Conservation (phyloP, 352 stramenopile species). For the Plasmopara muralis region DNA sequence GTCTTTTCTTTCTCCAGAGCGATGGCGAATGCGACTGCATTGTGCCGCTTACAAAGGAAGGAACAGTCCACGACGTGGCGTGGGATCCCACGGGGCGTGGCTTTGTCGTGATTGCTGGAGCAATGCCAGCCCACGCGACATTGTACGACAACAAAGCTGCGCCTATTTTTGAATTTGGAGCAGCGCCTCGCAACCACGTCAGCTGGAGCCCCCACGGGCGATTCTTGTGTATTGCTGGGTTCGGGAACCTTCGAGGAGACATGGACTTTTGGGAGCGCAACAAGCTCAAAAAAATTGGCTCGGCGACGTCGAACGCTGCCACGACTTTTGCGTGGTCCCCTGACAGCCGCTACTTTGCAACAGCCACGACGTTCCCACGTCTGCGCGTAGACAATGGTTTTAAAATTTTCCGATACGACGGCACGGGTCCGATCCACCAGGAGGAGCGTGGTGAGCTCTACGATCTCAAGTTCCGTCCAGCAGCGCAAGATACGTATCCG, state of each 20-base stretch:
- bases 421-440: slow-evolving; percentile 80
- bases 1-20: slow-evolving; percentile 92
- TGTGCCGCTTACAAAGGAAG: slow-evolving; percentile 84
- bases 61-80: slow-evolving; percentile 91
- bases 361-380: slow-evolving; percentile 94
- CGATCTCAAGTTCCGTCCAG: slow-evolving; percentile 83
- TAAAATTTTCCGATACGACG: slow-evolving; percentile 96
- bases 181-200: slow-evolving; percentile 93
- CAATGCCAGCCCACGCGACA: slow-evolving; percentile 93
- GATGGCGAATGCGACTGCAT: slow-evolving; percentile 90
- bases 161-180: slow-evolving; percentile 94
- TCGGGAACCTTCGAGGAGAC: slow-evolving; percentile 96
- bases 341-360: slow-evolving; percentile 93
- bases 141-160: slow-evolving; percentile 95
- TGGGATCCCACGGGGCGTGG: slow-evolving; percentile 90
- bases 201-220: slow-evolving; percentile 93
- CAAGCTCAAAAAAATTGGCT: slow-evolving; percentile 93
- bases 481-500: slow-evolving; percentile 67
- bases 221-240: slow-evolving; percentile 93
- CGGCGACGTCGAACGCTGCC: slow-evolving; percentile 70
- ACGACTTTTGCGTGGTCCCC: slow-evolving; percentile 90
- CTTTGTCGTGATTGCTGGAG: slow-evolving; percentile 94
- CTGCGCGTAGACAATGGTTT: slow-evolving; percentile 99
- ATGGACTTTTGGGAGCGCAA: slow-evolving; percentile 96
- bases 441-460: slow-evolving; percentile 81